Percentiles rank a stretch among this genome's conserved stretches.
Evolutionary conservation across 2,329 filamentous ascomycete genomes (phyloP).

Genomic region (Colletotrichum spaethianum): DNA sequence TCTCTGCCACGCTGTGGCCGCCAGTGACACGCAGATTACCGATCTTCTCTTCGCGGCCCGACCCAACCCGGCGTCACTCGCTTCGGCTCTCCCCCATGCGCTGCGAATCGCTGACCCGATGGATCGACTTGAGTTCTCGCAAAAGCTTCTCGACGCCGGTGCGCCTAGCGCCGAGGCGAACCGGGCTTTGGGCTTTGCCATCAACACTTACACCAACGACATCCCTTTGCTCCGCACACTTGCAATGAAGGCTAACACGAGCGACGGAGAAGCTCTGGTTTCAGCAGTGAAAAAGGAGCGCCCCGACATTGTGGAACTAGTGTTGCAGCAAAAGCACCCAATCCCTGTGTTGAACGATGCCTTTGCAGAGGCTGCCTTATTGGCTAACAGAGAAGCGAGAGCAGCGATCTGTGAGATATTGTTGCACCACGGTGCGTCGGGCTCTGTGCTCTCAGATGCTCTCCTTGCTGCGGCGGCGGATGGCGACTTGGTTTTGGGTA

Average conservation of each 20-base stretch:
- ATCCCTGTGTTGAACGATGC: constrained; percentile 56
- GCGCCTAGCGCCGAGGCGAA: constrained; percentile 64
- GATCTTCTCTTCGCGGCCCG: constrained; percentile 62
- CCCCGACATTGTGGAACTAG: constrained; percentile 60
- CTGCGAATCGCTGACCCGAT: constrained; percentile 65
- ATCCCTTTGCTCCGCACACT: constrained; percentile 62
- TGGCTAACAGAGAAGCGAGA: constrained; percentile 56
- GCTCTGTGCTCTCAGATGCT: constrained; percentile 62
- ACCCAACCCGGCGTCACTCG: constrained; percentile 61
- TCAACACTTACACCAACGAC: constrained; percentile 63
- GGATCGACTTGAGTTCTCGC: constrained; percentile 66
- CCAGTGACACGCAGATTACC: constrained; percentile 59
- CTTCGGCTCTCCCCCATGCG: constrained; percentile 65
- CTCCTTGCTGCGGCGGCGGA: constrained; percentile 66
- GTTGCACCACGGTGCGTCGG: constrained; percentile 61
- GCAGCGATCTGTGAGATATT: constrained; percentile 61
- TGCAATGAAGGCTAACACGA: constrained; percentile 62
- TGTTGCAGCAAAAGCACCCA: constrained; percentile 58
- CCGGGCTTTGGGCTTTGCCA: constrained; percentile 65
- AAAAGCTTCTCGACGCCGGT: constrained; percentile 64
- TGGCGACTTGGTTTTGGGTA: constrained; percentile 66
- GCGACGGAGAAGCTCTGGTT: constrained; percentile 64
- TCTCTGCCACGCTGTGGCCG: constrained; percentile 65
- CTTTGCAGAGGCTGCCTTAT: constrained; percentile 60
- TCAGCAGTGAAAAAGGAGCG: constrained; percentile 62